phyloP scores from a whole-genome alignment of 345 rosid species.

The Pistacia vera region DNA sequence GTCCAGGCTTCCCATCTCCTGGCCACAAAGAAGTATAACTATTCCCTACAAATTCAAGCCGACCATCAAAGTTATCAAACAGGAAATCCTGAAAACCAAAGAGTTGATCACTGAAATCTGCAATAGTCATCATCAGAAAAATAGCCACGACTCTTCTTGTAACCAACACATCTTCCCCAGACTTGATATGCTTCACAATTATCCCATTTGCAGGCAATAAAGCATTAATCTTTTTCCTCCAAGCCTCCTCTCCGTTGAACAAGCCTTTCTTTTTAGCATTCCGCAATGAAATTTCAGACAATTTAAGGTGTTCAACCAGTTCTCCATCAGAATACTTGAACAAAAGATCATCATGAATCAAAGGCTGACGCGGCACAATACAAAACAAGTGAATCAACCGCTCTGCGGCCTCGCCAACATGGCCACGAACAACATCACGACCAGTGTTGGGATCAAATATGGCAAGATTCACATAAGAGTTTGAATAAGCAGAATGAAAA shows the following conservation, averaged over 20 bases:
- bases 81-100: slow-evolving; percentile 74
- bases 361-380: slow-evolving; percentile 71
- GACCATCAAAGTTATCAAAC: slow-evolving; percentile 63
- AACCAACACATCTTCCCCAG: slow-evolving; percentile 66
- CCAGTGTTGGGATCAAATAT: slow-evolving; percentile 87
- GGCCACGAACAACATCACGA: slow-evolving; percentile 77
- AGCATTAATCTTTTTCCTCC: slow-evolving; percentile 77
- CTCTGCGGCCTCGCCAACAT: slow-evolving; percentile 86
- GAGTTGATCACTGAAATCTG: slow-evolving; percentile 89
- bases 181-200: slow-evolving; percentile 71
- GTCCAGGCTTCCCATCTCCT: slow-evolving; percentile 86
- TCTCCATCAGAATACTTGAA: slow-evolving; percentile 72
- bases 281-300: slow-evolving; percentile 55
- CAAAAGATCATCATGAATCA: slow-evolving; percentile 85
- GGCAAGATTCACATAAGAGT: slow-evolving; percentile 88
- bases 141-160: slow-evolving; percentile 69
- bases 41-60: slow-evolving; percentile 69
- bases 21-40: slow-evolving; percentile 74
- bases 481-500: slow-evolving; percentile 95
- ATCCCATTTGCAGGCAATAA: slow-evolving; percentile 66
- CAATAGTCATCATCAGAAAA: slow-evolving; percentile 83
- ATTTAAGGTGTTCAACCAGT: slow-evolving; percentile 62
- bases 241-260: slow-evolving; percentile 58
- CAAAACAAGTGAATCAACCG: slow-evolving; percentile 84
- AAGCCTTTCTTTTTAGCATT: slow-evolving; percentile 63